Base-by-base conservation (phyloP, 345 rosid genomes). In the Nephelium lappaceum region DNA sequence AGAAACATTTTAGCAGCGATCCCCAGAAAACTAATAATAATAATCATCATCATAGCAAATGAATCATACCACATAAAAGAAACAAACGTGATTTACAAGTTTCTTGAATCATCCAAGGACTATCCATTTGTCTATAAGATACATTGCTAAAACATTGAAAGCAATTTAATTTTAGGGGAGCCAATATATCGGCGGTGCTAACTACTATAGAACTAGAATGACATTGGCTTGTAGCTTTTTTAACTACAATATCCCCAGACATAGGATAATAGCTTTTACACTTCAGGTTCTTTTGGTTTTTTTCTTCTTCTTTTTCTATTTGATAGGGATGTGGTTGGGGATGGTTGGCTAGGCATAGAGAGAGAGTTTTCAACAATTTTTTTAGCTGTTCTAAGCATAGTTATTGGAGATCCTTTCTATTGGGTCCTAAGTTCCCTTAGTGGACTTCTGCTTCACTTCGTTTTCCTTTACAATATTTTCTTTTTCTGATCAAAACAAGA, bases 1-100 rank as follows among this genome's bases (percentile, higher is more conserved):
- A 69, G 49, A 80, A 72, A 47, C 67, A 64, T 71, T 39, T 47
- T 69, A 77, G 87, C 45, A 86, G 80, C 64, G 81, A 31, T 31
- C 36, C 36, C 11, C 67, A n/a, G n/a, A n/a, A n/a, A n/a, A n/a
- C n/a, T 21, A 12, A 16, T 57, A 73, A 18, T 58, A 27, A 65
- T 39, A 71, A 36, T 3, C 4, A 45, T 45, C 4, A 75, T 15
- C 16, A 66, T 14, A 66, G 45, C 18, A 36, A 36, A n/a, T n/a
- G 60, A 76, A 36, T 36, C 27, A 66, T 51, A 27, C 19, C 47
- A 19, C 31, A 31, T 60, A 62, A 31, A 62, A 39, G 41, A 15
- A 12, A 11, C 14, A 31, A 31, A 31, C 1, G 42, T 62, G 25
- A 14, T 72, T 38, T 72, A 31, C 47, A n/a, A n/a, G n/a, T 25